Percentiles rank a stretch among this genome's conserved stretches.
Conservation (phyloP, 208 protist species). For the Leishmania amazonensis region DNA sequence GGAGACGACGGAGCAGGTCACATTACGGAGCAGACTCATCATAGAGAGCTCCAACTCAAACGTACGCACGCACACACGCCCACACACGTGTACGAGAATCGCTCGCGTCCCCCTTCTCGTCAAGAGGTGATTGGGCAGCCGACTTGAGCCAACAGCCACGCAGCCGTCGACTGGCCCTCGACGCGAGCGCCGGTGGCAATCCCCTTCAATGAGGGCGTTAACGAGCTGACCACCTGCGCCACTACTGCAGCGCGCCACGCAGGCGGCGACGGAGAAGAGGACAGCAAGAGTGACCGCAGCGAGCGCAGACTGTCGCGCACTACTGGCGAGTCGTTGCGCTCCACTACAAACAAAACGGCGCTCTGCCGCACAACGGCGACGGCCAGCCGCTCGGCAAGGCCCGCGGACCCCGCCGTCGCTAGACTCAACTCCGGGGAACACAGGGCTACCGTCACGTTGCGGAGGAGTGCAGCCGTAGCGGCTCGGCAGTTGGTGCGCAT, state of each 20-base stretch:
- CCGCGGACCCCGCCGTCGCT: neutral
- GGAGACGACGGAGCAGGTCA: neutral
- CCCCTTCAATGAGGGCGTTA: constrained; percentile 22
- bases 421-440: constrained; percentile 6
- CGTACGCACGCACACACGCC: neutral
- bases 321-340: constrained; percentile 19
- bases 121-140: constrained; percentile 6
- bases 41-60: too few species aligned
- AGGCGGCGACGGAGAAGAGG: neutral
- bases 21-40: neutral
- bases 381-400: constrained; percentile 11
- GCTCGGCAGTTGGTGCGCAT: constrained; percentile 20
- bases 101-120: neutral
- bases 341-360: constrained; percentile 21
- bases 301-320: constrained; percentile 24
- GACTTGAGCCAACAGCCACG: constrained; percentile 19
- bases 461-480: constrained; percentile 24
- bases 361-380: constrained; percentile 27
- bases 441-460: constrained; percentile 20
- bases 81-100: neutral
- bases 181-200: constrained; percentile 31
- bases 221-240: constrained; percentile 13
- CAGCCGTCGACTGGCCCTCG: constrained; percentile 30
- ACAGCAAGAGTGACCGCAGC: constrained; percentile 17
- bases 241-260: constrained; percentile 13